phyloP scores from a whole-genome alignment of 352 stramenopile species.

The Phytopythium sindhum region DNA sequence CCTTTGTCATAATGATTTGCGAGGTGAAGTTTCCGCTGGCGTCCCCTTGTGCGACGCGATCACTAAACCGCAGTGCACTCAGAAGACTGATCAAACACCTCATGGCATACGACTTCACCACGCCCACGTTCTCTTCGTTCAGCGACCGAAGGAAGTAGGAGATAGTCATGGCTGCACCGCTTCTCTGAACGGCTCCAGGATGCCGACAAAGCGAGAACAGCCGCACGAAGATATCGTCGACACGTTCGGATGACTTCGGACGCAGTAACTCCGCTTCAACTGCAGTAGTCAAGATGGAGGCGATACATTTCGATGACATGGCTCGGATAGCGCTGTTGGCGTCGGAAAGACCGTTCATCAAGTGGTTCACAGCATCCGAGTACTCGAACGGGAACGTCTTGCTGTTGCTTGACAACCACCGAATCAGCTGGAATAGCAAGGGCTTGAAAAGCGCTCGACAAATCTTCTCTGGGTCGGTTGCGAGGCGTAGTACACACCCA shows the following conservation, averaged over 20 bases:
- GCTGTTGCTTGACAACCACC: slow-evolving; percentile 58
- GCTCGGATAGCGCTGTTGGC: slow-evolving; percentile 50
- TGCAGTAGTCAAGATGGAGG: slow-evolving; percentile 40
- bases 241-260: slow-evolving; percentile 5
- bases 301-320: slow-evolving; percentile 58
- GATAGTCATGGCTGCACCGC: slow-evolving; percentile 59
- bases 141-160: slow-evolving; percentile 67
- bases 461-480: slow-evolving; percentile 70
- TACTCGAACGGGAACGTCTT: slow-evolving; percentile 70
- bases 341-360: slow-evolving; percentile 53
- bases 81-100: slow-evolving; percentile 69
- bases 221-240: slow-evolving; percentile 58
- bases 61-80: slow-evolving; percentile 55
- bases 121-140: slow-evolving; percentile 43
- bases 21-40: slow-evolving; percentile 35
- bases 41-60: slow-evolving; percentile 28
- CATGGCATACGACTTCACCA: slow-evolving; percentile 58
- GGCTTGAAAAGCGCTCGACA: slow-evolving; percentile 67
- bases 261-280: slow-evolving; percentile 25
- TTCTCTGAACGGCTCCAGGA: slow-evolving; percentile 52
- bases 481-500: slow-evolving; percentile 45
- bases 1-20: slow-evolving; percentile 59
- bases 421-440: slow-evolving; percentile 67
- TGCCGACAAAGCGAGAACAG: slow-evolving; percentile 75
- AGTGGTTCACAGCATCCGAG: slow-evolving; percentile 49